A percentile compares a stretch with the other conserved stretches of the same genome.
These are phyloP conservation scores for Morella rubra DNA, from an alignment of 306 rosid genomes.

Conservation along the genomic window DNA sequence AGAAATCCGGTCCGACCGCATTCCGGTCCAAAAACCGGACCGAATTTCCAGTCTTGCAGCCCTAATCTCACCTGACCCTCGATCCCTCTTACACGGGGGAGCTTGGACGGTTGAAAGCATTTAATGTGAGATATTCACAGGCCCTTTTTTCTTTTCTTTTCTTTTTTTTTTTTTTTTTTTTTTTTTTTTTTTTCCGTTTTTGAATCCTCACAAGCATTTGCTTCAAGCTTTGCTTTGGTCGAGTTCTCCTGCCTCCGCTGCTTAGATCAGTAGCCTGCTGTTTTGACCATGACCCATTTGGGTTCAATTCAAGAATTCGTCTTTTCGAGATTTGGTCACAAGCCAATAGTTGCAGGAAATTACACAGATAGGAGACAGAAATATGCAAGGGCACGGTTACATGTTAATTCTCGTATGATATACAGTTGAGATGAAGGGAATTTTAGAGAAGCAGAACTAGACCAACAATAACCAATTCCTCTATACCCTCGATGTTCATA, in stretches of 20 bases:
- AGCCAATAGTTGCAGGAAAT: not conserved
- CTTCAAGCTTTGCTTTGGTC: too few species aligned
- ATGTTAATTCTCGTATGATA: not conserved
- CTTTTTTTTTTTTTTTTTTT: too few species aligned
- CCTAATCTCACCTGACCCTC: too few species aligned
- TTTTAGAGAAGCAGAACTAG: slow-evolving; percentile 3
- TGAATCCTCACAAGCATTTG: not conserved
- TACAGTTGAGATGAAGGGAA: not conserved
- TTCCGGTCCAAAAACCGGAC: too few species aligned
- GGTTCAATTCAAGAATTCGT: not conserved
- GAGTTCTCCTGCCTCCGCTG: not conserved
- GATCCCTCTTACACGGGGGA: too few species aligned
- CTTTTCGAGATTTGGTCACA: not conserved
- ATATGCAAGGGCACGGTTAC: not conserved
- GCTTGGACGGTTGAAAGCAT: too few species aligned
- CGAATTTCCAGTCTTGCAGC: too few species aligned
- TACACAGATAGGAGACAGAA: not conserved
- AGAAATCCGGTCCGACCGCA: too few species aligned
- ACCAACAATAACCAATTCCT: slow-evolving; percentile 19
- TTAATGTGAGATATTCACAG: too few species aligned
- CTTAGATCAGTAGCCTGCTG: not conserved
- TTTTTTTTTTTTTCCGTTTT: too few species aligned
- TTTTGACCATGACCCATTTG: not conserved
- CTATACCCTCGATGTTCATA: not conserved
- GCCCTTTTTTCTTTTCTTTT: too few species aligned